These are phyloP conservation scores for Sclerotinia trifoliorum DNA, from an alignment of 2,329 filamentous ascomycete species.

Conservation along the genomic window DNA sequence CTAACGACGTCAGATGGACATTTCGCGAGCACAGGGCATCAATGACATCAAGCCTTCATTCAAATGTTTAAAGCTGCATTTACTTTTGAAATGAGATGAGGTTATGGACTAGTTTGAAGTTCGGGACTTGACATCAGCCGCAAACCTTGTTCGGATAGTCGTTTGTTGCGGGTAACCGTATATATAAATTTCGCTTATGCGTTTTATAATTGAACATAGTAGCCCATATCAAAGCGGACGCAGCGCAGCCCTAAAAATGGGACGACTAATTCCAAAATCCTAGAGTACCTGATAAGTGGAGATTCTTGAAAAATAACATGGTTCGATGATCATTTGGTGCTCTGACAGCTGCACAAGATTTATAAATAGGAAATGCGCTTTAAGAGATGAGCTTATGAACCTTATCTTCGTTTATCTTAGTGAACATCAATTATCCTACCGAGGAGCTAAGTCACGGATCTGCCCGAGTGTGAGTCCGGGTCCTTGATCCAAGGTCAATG, in stretches of 20 bases:
- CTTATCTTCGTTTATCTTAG: not conserved
- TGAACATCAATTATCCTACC: not conserved
- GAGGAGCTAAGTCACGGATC: too few relatives aligned
- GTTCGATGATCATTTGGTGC: not conserved
- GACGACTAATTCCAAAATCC: not conserved
- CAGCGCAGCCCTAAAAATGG: not conserved
- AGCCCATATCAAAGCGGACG: not conserved
- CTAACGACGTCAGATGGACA: not conserved
- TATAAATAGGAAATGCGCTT: not conserved
- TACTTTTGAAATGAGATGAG: not conserved
- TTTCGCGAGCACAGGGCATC: too few relatives aligned
- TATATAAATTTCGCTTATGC: not conserved
- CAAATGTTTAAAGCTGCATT: not conserved
- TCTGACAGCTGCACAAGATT: not conserved
- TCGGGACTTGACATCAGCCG: not conserved
- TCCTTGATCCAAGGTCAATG: too few relatives aligned
- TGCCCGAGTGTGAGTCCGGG: too few relatives aligned
- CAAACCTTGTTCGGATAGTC: not conserved
- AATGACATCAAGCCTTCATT: not conserved
- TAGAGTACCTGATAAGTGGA: not conserved
- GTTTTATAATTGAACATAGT: not conserved
- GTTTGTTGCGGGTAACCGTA: not conserved
- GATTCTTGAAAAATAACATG: not conserved
- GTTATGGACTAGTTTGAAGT: not conserved
- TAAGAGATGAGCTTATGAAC: not conserved